These are phyloP conservation scores for Xylariaceae sp. DNA, from an alignment of 2,329 filamentous ascomycete species.

Conservation along the genomic window DNA sequence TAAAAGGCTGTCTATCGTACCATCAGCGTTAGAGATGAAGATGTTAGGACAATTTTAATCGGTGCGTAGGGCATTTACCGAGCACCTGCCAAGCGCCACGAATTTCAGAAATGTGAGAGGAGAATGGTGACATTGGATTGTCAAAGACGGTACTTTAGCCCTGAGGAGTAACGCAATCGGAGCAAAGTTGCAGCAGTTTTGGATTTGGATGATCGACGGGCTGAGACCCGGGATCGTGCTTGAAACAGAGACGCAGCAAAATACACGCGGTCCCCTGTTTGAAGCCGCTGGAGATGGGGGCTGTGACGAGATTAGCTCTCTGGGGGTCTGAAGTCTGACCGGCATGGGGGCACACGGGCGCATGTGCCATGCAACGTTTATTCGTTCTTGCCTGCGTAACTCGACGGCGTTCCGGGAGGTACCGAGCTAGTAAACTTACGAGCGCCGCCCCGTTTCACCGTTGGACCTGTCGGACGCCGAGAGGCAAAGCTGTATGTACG, in stretches of 20 bases:
- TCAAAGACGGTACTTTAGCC: neutral
- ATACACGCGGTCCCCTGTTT: constrained; percentile 12
- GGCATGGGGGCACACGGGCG: constrained; percentile 12
- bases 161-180: neutral
- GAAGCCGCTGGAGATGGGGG: constrained; percentile 23
- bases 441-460: constrained; percentile 9
- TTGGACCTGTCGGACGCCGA: too few species aligned
- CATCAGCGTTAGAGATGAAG: constrained; percentile 11
- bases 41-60: too few species aligned
- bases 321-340: constrained; percentile 33
- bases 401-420: constrained; percentile 21
- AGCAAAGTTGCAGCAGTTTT: too few species aligned
- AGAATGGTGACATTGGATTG: neutral
- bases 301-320: constrained; percentile 20
- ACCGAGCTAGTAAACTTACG: constrained; percentile 15
- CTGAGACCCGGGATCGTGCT: constrained; percentile 39
- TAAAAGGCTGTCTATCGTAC: constrained; percentile 2
- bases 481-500: too few species aligned
- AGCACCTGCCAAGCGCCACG: too few species aligned
- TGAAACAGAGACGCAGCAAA: constrained; percentile 35
- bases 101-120: too few species aligned
- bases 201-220: constrained; percentile 39
- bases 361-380: neutral
- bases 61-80: too few species aligned
- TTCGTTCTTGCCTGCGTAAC: constrained; percentile 12